Base-by-base conservation (phyloP, 345 rosid genomes). In the Odontarrhena argentea region DNA sequence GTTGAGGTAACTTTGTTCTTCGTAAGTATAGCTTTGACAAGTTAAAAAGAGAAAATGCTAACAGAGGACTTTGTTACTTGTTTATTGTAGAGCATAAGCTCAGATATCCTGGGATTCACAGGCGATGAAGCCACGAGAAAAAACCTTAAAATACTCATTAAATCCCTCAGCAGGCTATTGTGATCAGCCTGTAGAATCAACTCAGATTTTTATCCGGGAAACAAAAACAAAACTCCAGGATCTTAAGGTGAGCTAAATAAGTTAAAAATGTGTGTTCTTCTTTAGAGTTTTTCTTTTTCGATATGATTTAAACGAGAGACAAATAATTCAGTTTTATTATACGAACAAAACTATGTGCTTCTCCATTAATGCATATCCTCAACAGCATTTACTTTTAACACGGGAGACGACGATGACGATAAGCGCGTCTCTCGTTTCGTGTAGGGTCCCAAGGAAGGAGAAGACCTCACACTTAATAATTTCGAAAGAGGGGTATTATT, bases 21-120 rank as follows among this genome's bases (percentile, higher is more conserved):
- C 38, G 9, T 41, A 41, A 22, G 32, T 48, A 41, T 9, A 3
- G 24, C 25, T 57, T 38, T 15, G 34, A 43, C 32, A 26, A 36
- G 48, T 36, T 70, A 10, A 4, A 32, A 35, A 34, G 14, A 34
- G 0, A 7, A 41, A 35, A 12, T 14, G 30, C 35, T 41, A 34
- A 64, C 44, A 22, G 15, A 61, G 18, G 34, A 12, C 11, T 30
- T 34, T 47, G 18, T 43, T 73, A 9, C 45, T 49, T 71, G 32
- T 60, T 37, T 22, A n/a, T 49, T 71, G 78, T 83, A 94, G 99
- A 87, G 77, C 73, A 91, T 95, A 86, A 95, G 93, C 82, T 89
- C 97, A 6, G 99, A 95, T 76, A 75, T 95, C 35, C 77, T 95
- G 76, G 99, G 97, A 60, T 91, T 91, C 86, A 95, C 97, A n/a